Percentiles rank a stretch among this genome's conserved stretches.
phyloP scores from a whole-genome alignment of 345 rosid species.

The Alliaria petiolata region DNA sequence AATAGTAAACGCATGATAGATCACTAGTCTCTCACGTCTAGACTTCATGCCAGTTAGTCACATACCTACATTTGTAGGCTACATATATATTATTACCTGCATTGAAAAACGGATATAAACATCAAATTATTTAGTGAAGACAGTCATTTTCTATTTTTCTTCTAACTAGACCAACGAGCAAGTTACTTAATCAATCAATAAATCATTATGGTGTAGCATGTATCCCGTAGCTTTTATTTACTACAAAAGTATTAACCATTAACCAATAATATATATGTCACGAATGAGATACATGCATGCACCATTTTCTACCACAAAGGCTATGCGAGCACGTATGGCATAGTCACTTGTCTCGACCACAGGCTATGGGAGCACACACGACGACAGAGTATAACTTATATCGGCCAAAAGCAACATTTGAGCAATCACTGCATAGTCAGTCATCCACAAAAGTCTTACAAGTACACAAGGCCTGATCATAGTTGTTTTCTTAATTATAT shows the following conservation, averaged over 20 bases:
- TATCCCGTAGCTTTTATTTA: neutral
- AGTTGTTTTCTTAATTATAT: no score
- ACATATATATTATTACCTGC: no score
- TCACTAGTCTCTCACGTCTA: neutral
- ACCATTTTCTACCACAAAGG: neutral
- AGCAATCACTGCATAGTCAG: no score
- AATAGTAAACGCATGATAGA: neutral
- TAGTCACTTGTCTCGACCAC: neutral
- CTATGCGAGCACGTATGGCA: neutral
- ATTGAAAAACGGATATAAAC: neutral
- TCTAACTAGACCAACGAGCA: neutral
- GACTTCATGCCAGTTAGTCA: neutral
- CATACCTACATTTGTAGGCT: neutral
- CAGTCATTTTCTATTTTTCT: neutral
- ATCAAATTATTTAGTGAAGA: neutral
- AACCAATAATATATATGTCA: neutral
- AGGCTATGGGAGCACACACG: neutral
- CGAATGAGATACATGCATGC: neutral
- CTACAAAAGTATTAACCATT: neutral
- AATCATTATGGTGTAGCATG: neutral
- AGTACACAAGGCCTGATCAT: no score
- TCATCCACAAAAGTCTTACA: no score
- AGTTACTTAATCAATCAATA: neutral
- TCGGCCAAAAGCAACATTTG: no score
- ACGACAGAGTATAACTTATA: neutral